phyloP scores from a whole-genome alignment of 2,329 filamentous ascomycete genomes.

The Chaetomium globosum region DNA sequence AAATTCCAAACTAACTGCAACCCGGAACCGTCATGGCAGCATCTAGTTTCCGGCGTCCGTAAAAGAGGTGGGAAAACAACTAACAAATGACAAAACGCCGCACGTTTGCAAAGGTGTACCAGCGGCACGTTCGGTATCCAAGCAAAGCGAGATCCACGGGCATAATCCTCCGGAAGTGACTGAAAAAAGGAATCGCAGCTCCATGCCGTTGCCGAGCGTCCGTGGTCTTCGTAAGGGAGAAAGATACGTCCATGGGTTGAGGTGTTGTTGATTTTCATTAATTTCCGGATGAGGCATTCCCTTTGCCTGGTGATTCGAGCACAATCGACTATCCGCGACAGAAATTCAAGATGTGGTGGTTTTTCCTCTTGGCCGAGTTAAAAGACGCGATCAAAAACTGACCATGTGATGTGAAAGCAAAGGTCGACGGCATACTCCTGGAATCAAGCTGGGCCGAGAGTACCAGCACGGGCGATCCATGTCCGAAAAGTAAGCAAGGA shows the following conservation, averaged over 20 bases:
- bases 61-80: constrained; percentile 7
- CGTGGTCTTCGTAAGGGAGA: not conserved
- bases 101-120: not conserved
- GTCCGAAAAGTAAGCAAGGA: not conserved
- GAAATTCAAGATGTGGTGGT: not conserved
- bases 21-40: not conserved
- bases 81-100: constrained; percentile 15
- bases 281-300: not conserved
- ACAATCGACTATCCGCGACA: not conserved
- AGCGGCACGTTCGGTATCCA: not conserved
- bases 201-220: not conserved
- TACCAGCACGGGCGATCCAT: not conserved
- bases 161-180: not conserved
- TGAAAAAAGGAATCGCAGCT: not conserved
- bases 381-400: not conserved
- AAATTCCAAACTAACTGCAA: not conserved
- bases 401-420: not conserved
- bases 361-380: not conserved
- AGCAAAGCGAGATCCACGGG: constrained; percentile 1
- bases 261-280: not conserved
- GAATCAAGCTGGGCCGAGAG: not conserved
- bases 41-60: not conserved
- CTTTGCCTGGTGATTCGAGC: not conserved
- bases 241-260: not conserved
- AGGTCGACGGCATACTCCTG: not conserved